These are phyloP conservation scores for Fusarium avenaceum DNA, from an alignment of 2,329 filamentous ascomycete genomes.

Conservation along the genomic window DNA sequence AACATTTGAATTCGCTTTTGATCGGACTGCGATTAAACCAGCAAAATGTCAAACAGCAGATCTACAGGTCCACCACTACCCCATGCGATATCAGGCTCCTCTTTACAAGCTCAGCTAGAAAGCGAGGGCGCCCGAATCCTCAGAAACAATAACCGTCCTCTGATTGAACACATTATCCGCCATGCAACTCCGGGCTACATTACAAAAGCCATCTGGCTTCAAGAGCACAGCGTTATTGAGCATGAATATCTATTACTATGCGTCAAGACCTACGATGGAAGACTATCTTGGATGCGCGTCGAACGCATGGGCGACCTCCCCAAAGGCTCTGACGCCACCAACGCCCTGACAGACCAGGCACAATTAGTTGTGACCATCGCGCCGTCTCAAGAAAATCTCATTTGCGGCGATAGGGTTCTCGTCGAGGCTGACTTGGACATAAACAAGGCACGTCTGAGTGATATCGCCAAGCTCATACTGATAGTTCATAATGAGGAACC, in stretches of 20 bases:
- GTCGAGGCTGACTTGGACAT: background rate
- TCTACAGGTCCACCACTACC: conserved; percentile 3
- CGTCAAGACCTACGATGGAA: background rate
- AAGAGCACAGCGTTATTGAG: background rate
- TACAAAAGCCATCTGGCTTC: background rate
- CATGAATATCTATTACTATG: background rate
- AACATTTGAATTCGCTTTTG: too few relatives aligned
- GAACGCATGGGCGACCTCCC: conserved; percentile 2
- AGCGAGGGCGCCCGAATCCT: background rate
- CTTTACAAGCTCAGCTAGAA: conserved; percentile 2
- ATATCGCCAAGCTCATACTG: background rate
- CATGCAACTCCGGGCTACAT: conserved; percentile 1
- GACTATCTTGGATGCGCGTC: conserved; percentile 1
- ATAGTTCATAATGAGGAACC: conserved; percentile 5
- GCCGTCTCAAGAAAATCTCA: background rate
- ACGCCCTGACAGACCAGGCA: conserved; percentile 1
- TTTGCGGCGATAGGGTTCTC: background rate
- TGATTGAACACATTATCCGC: conserved; percentile 3
- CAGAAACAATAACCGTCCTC: conserved; percentile 2
- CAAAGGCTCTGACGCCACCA: background rate
- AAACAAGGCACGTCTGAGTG: background rate
- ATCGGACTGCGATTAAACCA: background rate
- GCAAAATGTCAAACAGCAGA: conserved; percentile 1
- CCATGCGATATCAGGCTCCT: background rate
- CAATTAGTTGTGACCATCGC: conserved; percentile 7